Base-by-base conservation (phyloP, 2,329 filamentous ascomycete genomes). In the Fusarium burgessii region DNA sequence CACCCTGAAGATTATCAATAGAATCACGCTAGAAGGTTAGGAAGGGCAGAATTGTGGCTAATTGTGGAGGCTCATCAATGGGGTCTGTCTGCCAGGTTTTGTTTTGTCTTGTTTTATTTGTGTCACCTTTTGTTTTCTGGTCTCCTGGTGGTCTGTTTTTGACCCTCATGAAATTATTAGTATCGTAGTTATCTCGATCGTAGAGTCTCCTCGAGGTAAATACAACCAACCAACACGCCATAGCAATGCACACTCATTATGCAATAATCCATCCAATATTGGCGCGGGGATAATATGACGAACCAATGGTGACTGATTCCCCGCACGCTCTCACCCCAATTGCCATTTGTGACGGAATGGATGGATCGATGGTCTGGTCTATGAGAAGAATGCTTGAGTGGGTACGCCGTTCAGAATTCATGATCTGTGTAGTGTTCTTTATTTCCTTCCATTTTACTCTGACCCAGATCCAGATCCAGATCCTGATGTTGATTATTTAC, bases 261-360 rank as follows among this genome's bases (percentile, higher is more conserved):
- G 38, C 43, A 43, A 60, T 50, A n/a, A 23, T 23, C 23, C 23
- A 23, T 23, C 23, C 10, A 29, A 8, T 29, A 9, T 29, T 18
- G 29, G 29, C 47, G 67, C 42, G 49, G 47, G 46, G 25, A 51
- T 29, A 45, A 32, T 43, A 18, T 63, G 35, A 58, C 35, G n/a
- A 50, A 33, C 64, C 51, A 69, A 69, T 70, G 11, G 45, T 58
- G 17, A 20, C 52, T 13, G 36, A 17, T 65, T 70, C 68, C 68
- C 68, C 69, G 68, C 68, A 71, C 64, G 43, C 55, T 66, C 68
- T 66, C 68, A 70, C 59, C 43, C 60, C 60, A 65, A 70, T 70
- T 58, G 54, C 50, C 45, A n/a, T 51, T 56, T 62, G 20, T 56
- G 52, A 20, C 32, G 50, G 36, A 29, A 18, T 29, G 27, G 38